A percentile compares a stretch with the other conserved stretches of the same genome.
These are phyloP conservation scores for Phytophthora ohioensis DNA, from an alignment of 352 stramenopile species.

Conservation along the genomic window DNA sequence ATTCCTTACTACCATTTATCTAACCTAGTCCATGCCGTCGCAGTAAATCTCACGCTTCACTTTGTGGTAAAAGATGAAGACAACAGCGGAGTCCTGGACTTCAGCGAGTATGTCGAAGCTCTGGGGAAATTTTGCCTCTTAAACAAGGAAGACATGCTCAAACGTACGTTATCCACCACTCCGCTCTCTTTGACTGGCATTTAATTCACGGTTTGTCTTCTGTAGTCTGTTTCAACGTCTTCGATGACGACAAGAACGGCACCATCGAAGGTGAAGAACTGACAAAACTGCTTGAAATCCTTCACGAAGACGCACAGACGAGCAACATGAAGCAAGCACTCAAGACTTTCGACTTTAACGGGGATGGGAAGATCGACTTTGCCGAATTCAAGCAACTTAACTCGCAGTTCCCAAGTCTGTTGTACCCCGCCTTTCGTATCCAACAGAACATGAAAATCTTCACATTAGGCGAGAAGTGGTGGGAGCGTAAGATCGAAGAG, in stretches of 20 bases:
- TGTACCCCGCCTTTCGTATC: slow-evolving; percentile 79
- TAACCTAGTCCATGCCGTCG: too few species aligned
- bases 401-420: slow-evolving; percentile 64
- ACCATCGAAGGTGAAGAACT: slow-evolving; percentile 77
- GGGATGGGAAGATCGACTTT: slow-evolving; percentile 80
- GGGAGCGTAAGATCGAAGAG: slow-evolving; percentile 66
- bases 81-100: slow-evolving; percentile 75
- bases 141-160: slow-evolving; percentile 79
- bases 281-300: slow-evolving; percentile 69
- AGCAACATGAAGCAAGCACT: slow-evolving; percentile 79
- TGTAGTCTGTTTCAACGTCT: slow-evolving; percentile 83
- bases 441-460: slow-evolving; percentile 79
- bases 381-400: slow-evolving; percentile 73
- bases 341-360: slow-evolving; percentile 74
- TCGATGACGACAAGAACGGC: slow-evolving; percentile 75
- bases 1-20: too few species aligned
- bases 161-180: slow-evolving; percentile 45
- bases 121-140: slow-evolving; percentile 81
- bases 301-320: slow-evolving; percentile 67
- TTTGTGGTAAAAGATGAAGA: slow-evolving; percentile 55
- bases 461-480: slow-evolving; percentile 73
- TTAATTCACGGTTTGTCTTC: neutral
- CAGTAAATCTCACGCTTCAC: neutral
- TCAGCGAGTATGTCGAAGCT: slow-evolving; percentile 81
- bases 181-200: neutral